Base-by-base conservation (phyloP, 2,329 filamentous ascomycete species). In the Microcyclospora tardicrescens region DNA sequence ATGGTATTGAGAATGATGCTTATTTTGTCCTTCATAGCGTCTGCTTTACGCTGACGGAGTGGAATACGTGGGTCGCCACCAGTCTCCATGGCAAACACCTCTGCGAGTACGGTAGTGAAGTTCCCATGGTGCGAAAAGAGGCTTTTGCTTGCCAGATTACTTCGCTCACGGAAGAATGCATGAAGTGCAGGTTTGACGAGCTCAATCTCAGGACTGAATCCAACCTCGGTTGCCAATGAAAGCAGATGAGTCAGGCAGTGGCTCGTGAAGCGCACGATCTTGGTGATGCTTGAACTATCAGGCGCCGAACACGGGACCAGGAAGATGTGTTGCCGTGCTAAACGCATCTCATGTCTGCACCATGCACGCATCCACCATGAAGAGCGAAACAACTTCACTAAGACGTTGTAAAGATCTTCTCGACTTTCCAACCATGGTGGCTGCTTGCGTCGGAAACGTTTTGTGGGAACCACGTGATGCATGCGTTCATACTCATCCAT, bases 301-400 rank as follows among this genome's bases (percentile, higher is more conserved):
- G 47, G 36, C 15, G 49, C 45, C 3, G 50, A 48, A 39, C 59
- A 62, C 11, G 60, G 59, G 5, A 65, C 47, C 0, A 67, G 49
- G 41, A 67, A 66, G 11, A 67, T 50, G 41, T 62, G 61, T 24
- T 56, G 53, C 33, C 56, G 54, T 5, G 57, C 61, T 34, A 64
- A 50, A 16, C 56, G 50, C 60, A 67, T 63, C 48, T 67, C 64
- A 41, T 65, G 61, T 35, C 57, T 48, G 40, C 64, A 67, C 63
- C 63, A 67, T 9, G 64, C 64, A 31, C 64, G 52, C 35, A 59
- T 57, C 44, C 66, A 66, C 61, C 61, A 67, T 2, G 56, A 57
- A 10, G 63, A 65, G 28, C 50, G 52, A 14, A 65, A 45, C 6
- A 66, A 42, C 53, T 61, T 51, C 49, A 57, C 41, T 51, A 54